These are phyloP conservation scores for Neofusicoccum kwambonambiense DNA, from an alignment of 2,329 filamentous ascomycete species.

Conservation along the genomic window DNA sequence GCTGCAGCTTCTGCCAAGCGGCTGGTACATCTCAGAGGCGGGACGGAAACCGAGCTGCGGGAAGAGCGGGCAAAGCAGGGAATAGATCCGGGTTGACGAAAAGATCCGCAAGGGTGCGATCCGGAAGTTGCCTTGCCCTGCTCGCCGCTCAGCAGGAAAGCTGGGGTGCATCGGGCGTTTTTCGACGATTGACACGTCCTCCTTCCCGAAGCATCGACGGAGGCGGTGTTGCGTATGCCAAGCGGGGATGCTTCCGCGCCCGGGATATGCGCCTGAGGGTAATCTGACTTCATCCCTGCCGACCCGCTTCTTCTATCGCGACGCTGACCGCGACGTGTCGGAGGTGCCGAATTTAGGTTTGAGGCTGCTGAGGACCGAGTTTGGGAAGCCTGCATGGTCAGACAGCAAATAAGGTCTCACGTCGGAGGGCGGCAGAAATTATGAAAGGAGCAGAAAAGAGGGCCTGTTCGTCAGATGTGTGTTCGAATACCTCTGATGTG, in stretches of 20 bases:
- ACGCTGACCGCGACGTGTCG: background rate
- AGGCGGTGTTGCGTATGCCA: constrained; percentile 9
- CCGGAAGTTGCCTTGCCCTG: background rate
- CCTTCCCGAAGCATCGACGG: background rate
- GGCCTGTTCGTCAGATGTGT: too few species aligned
- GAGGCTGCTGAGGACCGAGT: too few species aligned
- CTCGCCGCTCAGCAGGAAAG: background rate
- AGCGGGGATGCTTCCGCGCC: background rate
- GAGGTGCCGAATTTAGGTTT: background rate
- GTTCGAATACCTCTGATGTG: background rate
- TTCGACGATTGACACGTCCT: background rate
- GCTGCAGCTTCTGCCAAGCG: background rate
- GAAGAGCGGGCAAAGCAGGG: background rate
- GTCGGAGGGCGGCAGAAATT: background rate
- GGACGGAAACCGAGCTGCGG: background rate
- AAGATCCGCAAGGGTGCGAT: background rate
- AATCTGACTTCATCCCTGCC: constrained; percentile 9
- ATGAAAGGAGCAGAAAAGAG: background rate
- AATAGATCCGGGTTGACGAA: background rate
- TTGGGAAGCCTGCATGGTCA: background rate
- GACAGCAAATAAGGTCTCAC: background rate
- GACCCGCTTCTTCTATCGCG: background rate
- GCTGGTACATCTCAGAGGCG: background rate
- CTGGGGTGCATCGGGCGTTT: background rate
- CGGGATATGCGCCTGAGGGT: background rate